Conservation (phyloP, 768 basidiomycete genomes). For the Leccinum longicurvipes region DNA sequence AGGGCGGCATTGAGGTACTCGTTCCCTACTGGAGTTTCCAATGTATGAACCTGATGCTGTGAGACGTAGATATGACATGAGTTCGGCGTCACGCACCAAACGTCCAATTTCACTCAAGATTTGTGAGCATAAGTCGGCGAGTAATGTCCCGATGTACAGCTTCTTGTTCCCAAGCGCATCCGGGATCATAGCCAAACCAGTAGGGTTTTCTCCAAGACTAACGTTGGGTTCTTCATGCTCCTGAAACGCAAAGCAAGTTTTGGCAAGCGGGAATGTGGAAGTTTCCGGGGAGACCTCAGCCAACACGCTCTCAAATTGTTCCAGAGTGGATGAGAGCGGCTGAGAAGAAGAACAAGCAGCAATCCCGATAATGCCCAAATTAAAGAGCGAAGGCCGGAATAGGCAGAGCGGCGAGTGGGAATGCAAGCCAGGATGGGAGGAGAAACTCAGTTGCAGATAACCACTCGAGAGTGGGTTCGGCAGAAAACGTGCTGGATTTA, state of each 20-base stretch:
- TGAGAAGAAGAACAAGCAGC: constrained; percentile 62
- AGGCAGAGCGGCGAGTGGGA: constrained; percentile 68
- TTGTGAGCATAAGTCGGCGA: constrained; percentile 87
- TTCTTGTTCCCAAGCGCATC: constrained; percentile 85
- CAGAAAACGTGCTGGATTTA: constrained; percentile 69
- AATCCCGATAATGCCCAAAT: constrained; percentile 86
- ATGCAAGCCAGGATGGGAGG: constrained; percentile 68
- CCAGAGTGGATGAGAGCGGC: constrained; percentile 48
- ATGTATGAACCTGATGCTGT: constrained; percentile 56
- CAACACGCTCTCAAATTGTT: constrained; percentile 65
- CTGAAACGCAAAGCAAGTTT: constrained; percentile 84
- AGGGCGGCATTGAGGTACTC: constrained; percentile 75
- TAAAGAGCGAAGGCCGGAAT: constrained; percentile 76
- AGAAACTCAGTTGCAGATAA: constrained; percentile 75
- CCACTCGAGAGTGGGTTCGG: constrained; percentile 74
- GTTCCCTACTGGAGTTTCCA: constrained; percentile 84
- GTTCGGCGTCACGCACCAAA: constrained; percentile 53
- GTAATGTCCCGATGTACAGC: constrained; percentile 80
- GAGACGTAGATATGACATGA: constrained; percentile 1
- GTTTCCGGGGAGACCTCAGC: constrained; percentile 64
- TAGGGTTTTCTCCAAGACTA: constrained; percentile 52
- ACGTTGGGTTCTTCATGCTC: constrained; percentile 50
- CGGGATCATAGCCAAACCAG: constrained; percentile 76
- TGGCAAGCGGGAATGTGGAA: constrained; percentile 73
- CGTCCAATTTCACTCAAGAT: constrained; percentile 83